A percentile compares a stretch with the other conserved stretches of the same genome.
These are phyloP conservation scores for Nakataea oryzae DNA, from an alignment of 2,329 filamentous ascomycete genomes.

Conservation along the genomic window DNA sequence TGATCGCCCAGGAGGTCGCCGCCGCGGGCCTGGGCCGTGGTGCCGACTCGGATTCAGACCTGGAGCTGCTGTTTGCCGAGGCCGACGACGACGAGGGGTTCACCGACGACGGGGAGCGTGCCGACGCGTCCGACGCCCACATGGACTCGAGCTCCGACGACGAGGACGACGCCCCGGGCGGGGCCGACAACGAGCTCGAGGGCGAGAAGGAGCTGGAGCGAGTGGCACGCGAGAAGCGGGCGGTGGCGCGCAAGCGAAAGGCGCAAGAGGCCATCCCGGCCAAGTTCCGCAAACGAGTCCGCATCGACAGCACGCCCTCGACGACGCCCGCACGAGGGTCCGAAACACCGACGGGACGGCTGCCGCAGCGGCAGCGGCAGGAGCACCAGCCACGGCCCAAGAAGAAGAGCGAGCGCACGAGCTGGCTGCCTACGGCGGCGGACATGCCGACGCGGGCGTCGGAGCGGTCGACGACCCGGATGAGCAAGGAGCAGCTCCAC, in stretches of 20 bases:
- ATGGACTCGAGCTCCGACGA: constrained; percentile 81
- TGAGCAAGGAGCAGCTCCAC: constrained; percentile 52
- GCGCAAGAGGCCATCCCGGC: constrained; percentile 63
- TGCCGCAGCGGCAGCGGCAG: constrained; percentile 20
- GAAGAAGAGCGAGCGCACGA: constrained; percentile 50
- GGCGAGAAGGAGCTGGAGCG: constrained; percentile 82
- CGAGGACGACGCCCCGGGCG: constrained; percentile 58
- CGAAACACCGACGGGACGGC: constrained; percentile 26
- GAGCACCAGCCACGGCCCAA: constrained; percentile 38
- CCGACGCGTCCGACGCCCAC: constrained; percentile 63
- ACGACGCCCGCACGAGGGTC: background rate
- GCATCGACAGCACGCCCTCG: constrained; percentile 38
- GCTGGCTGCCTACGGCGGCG: constrained; percentile 44
- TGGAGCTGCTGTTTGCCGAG: constrained; percentile 68
- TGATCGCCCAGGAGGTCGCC: constrained; percentile 65
- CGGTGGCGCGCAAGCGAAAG: constrained; percentile 68
- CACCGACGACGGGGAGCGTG: constrained; percentile 58
- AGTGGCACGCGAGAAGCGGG: constrained; percentile 57
- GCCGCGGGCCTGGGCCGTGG: constrained; percentile 8
- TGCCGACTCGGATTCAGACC: constrained; percentile 39
- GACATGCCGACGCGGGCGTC: constrained; percentile 50
- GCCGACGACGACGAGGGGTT: constrained; percentile 61
- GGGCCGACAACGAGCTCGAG: constrained; percentile 55
- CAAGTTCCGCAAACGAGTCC: constrained; percentile 65
- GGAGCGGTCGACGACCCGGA: constrained; percentile 44